Base-by-base conservation (phyloP, 768 basidiomycete species). In the Termitomyces heimii region DNA sequence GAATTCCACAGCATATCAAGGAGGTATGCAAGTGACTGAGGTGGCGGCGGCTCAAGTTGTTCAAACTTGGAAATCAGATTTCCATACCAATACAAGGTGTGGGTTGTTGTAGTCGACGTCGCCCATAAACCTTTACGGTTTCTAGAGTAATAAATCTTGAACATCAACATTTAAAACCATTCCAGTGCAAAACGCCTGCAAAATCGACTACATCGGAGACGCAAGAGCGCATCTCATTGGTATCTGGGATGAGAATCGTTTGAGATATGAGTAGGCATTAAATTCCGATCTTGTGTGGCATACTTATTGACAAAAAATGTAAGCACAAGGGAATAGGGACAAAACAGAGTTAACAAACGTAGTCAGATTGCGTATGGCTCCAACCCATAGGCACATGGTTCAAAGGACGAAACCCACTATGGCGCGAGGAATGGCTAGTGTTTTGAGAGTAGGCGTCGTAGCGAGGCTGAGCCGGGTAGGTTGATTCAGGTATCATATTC, bases 401-500 rank as follows among this genome's bases (percentile, higher is more conserved):
- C 65, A 82, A 73, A 22, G 80, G 69, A 54, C 84, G 82, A 60
- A 83, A 80, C 56, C 77, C 74, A 57, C 72, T 70, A 54, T 74
- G 71, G 62, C 78, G 75, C 57, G 82, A 75, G 39, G 77, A 55
- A 61, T 71, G 62, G 31, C 69, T 54, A 39, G 69, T 55, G 42
- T 72, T 62, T 60, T 71, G 70, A 46, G 75, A 63, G 63, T 86
- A 83, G 29, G 71, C 49, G 55, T 86, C 82, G 59, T 86, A 85
- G 62, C 82, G 82, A 47, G 75, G 68, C 50, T 75, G 73, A 20
- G 75, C 71, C 54, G 79, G 77, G 68, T 84, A 84, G 66, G 76
- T 59, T 46, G 76, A 66, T 67, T 88, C 85, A 65, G 85, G 80
- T 65, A 86, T 84, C 70, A 84, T 78, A 45, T 80, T 75, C 48